These are phyloP conservation scores for Zygosaccharomyces siamensis DNA, from an alignment of 805 yeast genomes.

Conservation along the genomic window DNA sequence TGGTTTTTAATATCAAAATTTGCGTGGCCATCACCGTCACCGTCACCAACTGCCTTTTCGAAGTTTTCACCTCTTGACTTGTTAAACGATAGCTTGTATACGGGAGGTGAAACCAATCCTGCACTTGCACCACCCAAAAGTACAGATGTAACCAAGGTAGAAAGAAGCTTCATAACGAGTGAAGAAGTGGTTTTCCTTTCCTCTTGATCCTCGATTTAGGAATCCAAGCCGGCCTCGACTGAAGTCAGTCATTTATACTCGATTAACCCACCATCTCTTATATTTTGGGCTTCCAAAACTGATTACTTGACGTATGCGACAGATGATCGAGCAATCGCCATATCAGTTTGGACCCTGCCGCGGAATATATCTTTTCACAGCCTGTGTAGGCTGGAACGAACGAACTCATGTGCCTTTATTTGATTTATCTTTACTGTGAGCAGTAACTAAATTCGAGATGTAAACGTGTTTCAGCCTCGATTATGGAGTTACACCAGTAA, in stretches of 20 bases:
- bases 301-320: no score
- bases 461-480: not conserved
- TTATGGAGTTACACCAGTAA: not conserved
- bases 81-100: constrained; percentile 18
- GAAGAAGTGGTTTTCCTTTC: not conserved
- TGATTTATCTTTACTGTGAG: not conserved
- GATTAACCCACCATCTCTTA: not conserved
- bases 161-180: not conserved
- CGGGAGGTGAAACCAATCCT: not conserved
- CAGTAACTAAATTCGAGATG: not conserved
- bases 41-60: constrained; percentile 12
- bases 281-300: not conserved
- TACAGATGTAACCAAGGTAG: constrained; percentile 1
- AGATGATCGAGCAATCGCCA: not conserved
- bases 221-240: not conserved
- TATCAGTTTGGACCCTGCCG: not conserved
- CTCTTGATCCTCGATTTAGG: not conserved
- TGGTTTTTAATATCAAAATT: constrained; percentile 34
- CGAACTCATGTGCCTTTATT: not conserved
- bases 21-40: constrained; percentile 7
- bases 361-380: not conserved
- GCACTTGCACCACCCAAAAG: not conserved
- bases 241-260: not conserved
- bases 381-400: not conserved
- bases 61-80: constrained; percentile 23